Conservation (phyloP, 768 basidiomycete species). For the Plicaturopsis crispa region DNA sequence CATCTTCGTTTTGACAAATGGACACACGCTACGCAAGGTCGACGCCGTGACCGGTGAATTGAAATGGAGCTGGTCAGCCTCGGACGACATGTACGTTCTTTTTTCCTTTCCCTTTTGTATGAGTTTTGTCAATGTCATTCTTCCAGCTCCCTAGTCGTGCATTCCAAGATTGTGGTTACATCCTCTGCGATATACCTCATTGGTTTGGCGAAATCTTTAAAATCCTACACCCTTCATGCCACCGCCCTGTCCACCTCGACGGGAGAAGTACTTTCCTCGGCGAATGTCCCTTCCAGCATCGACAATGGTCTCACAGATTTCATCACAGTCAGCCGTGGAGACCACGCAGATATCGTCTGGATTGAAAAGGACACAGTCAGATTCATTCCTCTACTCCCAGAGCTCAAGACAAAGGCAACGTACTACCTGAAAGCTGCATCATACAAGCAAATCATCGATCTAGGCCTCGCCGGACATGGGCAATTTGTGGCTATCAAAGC, state of each 20-base stretch:
- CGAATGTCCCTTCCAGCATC: conserved; percentile 48
- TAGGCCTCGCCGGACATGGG: conserved; percentile 50
- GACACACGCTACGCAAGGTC: conserved; percentile 47
- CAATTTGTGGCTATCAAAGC: conserved; percentile 50
- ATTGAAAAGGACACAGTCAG: conserved; percentile 14
- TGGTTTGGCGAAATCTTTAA: conserved; percentile 41
- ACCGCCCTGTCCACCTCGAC: conserved; percentile 48
- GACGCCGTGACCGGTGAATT: conserved; percentile 41
- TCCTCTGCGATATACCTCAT: conserved; percentile 47
- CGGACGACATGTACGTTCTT: conserved; percentile 53
- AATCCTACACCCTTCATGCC: conserved; percentile 60
- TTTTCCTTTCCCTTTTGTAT: background rate
- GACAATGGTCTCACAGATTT: conserved; percentile 27
- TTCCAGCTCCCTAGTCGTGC: conserved; percentile 53
- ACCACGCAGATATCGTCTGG: conserved; percentile 14
- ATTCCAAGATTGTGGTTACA: conserved; percentile 53
- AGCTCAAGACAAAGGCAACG: conserved; percentile 31
- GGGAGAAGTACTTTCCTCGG: conserved; percentile 41
- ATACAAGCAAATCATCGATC: conserved; percentile 51
- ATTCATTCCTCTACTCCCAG: background rate
- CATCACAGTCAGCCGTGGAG: conserved; percentile 21
- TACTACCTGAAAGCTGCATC: conserved; percentile 29
- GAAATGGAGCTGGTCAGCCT: conserved; percentile 67
- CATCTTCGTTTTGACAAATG: conserved; percentile 53
- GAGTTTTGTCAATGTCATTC: background rate